Percentiles rank a stretch among this genome's conserved stretches.
Conservation (phyloP, 164 flowering plant genomes). For the Stephania cephalantha region DNA sequence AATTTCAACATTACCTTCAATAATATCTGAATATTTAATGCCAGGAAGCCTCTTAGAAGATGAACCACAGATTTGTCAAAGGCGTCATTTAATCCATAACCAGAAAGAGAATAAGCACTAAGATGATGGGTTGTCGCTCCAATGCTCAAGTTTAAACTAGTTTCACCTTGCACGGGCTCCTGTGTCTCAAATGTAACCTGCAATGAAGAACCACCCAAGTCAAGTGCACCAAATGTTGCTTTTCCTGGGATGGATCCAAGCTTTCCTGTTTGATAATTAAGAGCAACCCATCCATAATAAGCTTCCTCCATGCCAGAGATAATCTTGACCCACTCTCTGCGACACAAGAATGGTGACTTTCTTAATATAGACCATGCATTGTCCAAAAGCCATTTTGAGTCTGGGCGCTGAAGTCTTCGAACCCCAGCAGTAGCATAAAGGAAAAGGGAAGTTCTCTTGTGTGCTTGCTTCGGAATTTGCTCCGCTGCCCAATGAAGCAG, state of each 20-base stretch:
- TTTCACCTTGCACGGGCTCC: constrained; percentile 36
- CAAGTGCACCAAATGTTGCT: constrained; percentile 89
- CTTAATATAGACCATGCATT: constrained; percentile 74
- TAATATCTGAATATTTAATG: constrained; percentile 29
- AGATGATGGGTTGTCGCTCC: constrained; percentile 77
- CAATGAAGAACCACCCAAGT: constrained; percentile 94
- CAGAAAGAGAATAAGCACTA: constrained; percentile 87
- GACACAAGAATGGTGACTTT: constrained; percentile 60
- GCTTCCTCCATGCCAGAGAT: constrained; percentile 95
- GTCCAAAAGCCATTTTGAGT: constrained; percentile 81
- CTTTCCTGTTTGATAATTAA: constrained; percentile 60
- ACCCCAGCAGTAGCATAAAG: constrained; percentile 97
- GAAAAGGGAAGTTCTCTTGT: constrained; percentile 67
- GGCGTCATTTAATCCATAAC: constrained; percentile 97
- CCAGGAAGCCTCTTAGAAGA: constrained; percentile 46
- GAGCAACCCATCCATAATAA: constrained; percentile 96
- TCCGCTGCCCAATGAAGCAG: constrained; percentile 87
- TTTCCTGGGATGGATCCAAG: constrained; percentile 56
- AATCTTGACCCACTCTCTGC: constrained; percentile 71
- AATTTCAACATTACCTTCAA: constrained; percentile 48
- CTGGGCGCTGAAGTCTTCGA: constrained; percentile 63
- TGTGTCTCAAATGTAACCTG: constrained; percentile 92
- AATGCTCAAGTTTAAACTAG: constrained; percentile 65
- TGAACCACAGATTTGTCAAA: constrained; percentile 82
- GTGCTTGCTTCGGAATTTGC: constrained; percentile 83